phyloP scores from a whole-genome alignment of 176 grass and related monocot genomes.

The Alopecurus myosuroides region DNA sequence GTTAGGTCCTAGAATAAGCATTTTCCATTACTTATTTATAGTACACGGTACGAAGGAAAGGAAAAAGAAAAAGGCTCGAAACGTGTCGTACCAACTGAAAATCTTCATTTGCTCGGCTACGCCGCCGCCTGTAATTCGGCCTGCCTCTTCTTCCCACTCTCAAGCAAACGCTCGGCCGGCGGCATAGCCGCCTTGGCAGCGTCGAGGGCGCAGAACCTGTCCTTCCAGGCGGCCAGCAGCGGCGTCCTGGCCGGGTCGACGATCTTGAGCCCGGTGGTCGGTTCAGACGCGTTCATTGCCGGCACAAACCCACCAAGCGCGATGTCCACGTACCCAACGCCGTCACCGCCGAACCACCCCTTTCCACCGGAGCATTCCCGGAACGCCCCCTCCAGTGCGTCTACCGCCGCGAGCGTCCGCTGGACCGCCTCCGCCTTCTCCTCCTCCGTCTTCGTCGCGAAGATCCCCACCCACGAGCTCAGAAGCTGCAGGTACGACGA shows the following conservation, averaged over 20 bases:
- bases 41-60: too few relatives aligned
- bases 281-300: conserved; percentile 31
- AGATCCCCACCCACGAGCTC: conserved; percentile 15
- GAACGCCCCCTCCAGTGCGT: conserved; percentile 38
- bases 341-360: conserved; percentile 48
- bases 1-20: too few relatives aligned
- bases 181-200: conserved; percentile 37
- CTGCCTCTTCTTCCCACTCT: conserved; percentile 22
- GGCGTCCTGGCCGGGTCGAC: conserved; percentile 35
- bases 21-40: too few relatives aligned
- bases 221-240: conserved; percentile 34
- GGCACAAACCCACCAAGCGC: conserved; percentile 31
- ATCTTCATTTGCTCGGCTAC: neutral
- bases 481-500: conserved; percentile 5
- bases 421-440: conserved; percentile 14
- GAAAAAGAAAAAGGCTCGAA: neutral
- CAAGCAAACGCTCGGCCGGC: neutral
- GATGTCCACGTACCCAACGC: conserved; percentile 48
- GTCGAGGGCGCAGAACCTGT: conserved; percentile 29
- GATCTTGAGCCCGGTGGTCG: conserved; percentile 9
- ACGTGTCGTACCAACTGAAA: neutral
- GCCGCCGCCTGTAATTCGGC: neutral
- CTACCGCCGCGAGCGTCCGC: neutral
- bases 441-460: neutral
- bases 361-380: neutral